These are phyloP conservation scores for Pseudocercospora cruenta DNA, from an alignment of 2,329 filamentous ascomycete species.

Conservation along the genomic window DNA sequence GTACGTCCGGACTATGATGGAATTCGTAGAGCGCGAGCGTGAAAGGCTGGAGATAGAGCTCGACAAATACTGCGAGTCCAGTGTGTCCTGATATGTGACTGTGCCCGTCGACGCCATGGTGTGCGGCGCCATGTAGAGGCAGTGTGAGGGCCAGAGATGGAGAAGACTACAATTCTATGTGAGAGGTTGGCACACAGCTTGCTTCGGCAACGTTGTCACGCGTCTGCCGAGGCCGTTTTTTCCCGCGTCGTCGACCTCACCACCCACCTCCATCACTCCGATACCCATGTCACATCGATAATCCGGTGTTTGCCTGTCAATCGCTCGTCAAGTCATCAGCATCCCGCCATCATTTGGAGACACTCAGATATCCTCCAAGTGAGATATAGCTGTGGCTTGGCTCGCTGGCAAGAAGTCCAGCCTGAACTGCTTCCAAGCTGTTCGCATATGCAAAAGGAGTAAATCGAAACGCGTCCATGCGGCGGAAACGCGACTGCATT, in stretches of 20 bases:
- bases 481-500: slow-evolving; percentile 6
- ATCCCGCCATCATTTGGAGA: background rate
- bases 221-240: too few species aligned
- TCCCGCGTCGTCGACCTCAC: background rate
- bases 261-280: background rate
- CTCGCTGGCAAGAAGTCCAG: background rate
- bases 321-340: too few species aligned
- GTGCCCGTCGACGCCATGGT: slow-evolving; percentile 42
- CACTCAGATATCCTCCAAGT: background rate
- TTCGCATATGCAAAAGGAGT: slow-evolving; percentile 11
- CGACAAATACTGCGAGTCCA: slow-evolving; percentile 63
- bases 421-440: background rate
- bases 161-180: background rate
- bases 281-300: background rate
- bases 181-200: background rate
- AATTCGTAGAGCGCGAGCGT: slow-evolving; percentile 66
- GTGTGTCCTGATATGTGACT: slow-evolving; percentile 53
- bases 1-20: slow-evolving; percentile 86
- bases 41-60: slow-evolving; percentile 72
- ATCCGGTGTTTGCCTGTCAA: too few species aligned
- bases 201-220: too few species aligned
- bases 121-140: slow-evolving; percentile 2
- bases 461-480: slow-evolving; percentile 11
- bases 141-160: background rate
- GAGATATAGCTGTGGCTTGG: background rate